Evolutionary conservation across 371 early-diverging fungal species (phyloP).

Genomic region (Actinomortierella wolfii): DNA sequence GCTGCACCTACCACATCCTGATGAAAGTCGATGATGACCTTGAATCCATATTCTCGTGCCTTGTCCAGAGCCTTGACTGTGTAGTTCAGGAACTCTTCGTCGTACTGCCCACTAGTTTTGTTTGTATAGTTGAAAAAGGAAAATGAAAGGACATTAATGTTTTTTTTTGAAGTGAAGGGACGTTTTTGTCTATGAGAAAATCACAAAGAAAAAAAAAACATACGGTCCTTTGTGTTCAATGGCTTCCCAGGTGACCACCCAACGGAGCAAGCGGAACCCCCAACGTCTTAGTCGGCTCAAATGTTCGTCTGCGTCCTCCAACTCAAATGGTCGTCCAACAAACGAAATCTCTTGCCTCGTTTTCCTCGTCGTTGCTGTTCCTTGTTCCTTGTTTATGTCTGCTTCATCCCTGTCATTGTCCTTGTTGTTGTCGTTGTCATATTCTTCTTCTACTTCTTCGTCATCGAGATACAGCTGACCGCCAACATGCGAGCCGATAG

Average conservation of each 20-base stretch:
- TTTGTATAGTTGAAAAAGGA: not conserved
- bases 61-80: constrained; percentile 67
- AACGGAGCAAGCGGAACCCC: constrained; percentile 83
- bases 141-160: not conserved
- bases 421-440: constrained; percentile 35
- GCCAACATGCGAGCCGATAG: constrained; percentile 50
- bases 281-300: constrained; percentile 68
- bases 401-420: constrained; percentile 25
- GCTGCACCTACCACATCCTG: constrained; percentile 64
- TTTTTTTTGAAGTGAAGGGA: too few species aligned
- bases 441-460: not conserved
- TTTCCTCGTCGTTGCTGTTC: not conserved
- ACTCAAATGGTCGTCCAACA: constrained; percentile 78
- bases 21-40: constrained; percentile 85
- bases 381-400: not conserved
- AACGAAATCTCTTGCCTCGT: constrained; percentile 47
- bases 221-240: constrained; percentile 80
- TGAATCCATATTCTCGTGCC: constrained; percentile 68
- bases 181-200: too few species aligned
- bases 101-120: constrained; percentile 71
- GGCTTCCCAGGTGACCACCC: constrained; percentile 89
- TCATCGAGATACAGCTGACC: constrained; percentile 6
- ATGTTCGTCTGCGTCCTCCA: constrained; percentile 83
- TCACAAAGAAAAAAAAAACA: constrained; percentile 40
- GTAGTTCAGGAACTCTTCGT: constrained; percentile 82